phyloP scores from a whole-genome alignment of 768 basidiomycete species.

The Dacryopinax spathularia region DNA sequence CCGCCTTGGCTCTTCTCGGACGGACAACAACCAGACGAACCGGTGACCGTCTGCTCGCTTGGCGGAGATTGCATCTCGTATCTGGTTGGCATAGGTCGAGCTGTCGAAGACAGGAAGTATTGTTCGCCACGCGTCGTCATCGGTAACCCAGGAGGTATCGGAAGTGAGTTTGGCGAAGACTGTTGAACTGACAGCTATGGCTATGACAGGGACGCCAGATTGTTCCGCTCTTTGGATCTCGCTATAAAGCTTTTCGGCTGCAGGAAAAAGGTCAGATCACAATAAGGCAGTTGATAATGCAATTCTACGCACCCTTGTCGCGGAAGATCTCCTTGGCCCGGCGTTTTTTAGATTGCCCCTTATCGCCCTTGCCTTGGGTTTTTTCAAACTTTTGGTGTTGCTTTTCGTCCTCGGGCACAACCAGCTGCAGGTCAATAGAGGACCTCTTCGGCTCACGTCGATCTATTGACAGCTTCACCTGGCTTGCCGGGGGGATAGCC shows the following conservation, averaged over 20 bases:
- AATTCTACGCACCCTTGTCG: neutral
- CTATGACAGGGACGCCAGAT: neutral
- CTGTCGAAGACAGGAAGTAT: slow-evolving; percentile 42
- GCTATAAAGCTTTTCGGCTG: neutral
- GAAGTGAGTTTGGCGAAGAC: neutral
- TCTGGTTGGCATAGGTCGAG: slow-evolving; percentile 47
- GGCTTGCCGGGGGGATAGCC: neutral
- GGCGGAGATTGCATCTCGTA: slow-evolving; percentile 45
- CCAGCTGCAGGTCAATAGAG: neutral
- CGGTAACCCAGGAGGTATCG: slow-evolving; percentile 41
- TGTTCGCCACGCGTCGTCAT: slow-evolving; percentile 61
- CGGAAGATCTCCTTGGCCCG: neutral
- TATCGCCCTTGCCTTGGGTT: neutral
- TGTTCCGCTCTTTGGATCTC: neutral
- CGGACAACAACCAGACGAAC: slow-evolving; percentile 50
- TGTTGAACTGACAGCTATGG: neutral
- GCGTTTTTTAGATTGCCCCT: neutral
- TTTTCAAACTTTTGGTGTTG: slow-evolving; percentile 1
- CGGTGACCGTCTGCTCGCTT: slow-evolving; percentile 39
- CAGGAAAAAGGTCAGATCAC: too few species aligned
- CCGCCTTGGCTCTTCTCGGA: slow-evolving; percentile 44
- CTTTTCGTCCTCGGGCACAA: neutral
- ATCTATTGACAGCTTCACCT: neutral
- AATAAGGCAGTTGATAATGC: neutral
- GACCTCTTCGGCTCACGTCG: neutral